These are phyloP conservation scores for Aspergillus ustus DNA, from an alignment of 2,329 filamentous ascomycete species.

Conservation along the genomic window DNA sequence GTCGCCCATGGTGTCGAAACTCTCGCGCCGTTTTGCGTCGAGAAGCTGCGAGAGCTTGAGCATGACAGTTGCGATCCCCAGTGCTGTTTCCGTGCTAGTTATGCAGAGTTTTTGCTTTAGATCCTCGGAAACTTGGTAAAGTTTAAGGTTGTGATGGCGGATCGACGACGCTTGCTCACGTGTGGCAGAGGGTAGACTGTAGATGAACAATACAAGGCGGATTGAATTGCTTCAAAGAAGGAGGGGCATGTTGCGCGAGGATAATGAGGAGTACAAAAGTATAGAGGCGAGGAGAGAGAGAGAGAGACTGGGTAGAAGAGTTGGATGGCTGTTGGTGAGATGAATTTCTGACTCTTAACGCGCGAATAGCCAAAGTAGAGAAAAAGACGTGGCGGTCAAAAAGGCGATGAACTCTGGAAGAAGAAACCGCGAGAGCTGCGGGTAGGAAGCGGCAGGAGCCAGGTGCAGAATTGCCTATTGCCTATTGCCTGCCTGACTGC, in stretches of 20 bases:
- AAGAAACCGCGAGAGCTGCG: constrained; percentile 13
- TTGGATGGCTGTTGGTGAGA: constrained; percentile 1
- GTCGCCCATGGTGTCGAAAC: constrained; percentile 32
- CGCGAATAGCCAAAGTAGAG: constrained; percentile 6
- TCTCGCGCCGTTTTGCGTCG: constrained; percentile 38
- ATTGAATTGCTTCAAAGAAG: constrained; percentile 16
- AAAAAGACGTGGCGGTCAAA: constrained; percentile 27
- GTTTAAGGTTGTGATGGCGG: constrained; percentile 15
- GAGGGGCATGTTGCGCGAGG: constrained; percentile 18
- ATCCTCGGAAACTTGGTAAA: background rate
- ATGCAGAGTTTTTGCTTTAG: constrained; percentile 1
- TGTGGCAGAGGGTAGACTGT: constrained; percentile 14
- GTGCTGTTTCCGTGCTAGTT: background rate
- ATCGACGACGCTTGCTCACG: constrained; percentile 26
- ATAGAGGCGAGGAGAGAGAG: background rate
- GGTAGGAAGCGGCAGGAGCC: constrained; percentile 20
- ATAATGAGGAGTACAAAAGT: constrained; percentile 9
- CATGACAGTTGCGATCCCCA: constrained; percentile 30
- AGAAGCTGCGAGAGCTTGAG: constrained; percentile 40
- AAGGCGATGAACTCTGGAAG: constrained; percentile 7
- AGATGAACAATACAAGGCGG: constrained; percentile 8
- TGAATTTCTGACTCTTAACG: constrained; percentile 13
- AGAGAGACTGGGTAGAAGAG: background rate
- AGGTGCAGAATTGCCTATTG: constrained; percentile 12
- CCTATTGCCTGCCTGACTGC: constrained; percentile 9